Conservation (phyloP, 176 grass and related monocot genomes). For the Metroxylon sagu region DNA sequence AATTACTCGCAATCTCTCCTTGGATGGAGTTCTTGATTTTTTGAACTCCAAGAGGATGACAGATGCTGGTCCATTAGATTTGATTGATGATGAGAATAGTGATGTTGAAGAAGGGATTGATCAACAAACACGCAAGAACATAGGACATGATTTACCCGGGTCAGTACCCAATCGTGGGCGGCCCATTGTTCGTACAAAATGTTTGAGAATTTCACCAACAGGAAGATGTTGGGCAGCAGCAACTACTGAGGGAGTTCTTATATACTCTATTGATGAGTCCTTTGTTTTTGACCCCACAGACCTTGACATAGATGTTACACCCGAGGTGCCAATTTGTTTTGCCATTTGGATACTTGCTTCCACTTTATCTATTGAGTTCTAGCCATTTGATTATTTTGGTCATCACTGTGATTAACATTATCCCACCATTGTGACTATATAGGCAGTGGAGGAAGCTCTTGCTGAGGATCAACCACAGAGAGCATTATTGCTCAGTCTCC, state of each 20-base stretch:
- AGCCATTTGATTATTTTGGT: neutral
- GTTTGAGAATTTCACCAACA: constrained; percentile 85
- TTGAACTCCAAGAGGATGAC: constrained; percentile 98
- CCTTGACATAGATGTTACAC: constrained; percentile 94
- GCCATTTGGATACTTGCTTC: no score
- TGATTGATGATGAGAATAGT: constrained; percentile 82
- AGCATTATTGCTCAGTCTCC: constrained; percentile 75
- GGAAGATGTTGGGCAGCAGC: constrained; percentile 90
- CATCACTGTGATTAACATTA: constrained; percentile 4
- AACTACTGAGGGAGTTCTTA: constrained; percentile 86
- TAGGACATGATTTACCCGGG: constrained; percentile 48
- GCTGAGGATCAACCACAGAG: constrained; percentile 65
- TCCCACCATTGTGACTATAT: neutral
- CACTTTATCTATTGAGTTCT: no score
- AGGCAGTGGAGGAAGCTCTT: constrained; percentile 93
- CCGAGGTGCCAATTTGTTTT: constrained; percentile 44
- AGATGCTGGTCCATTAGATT: constrained; percentile 74
- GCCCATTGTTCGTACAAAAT: constrained; percentile 67
- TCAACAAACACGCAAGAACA: constrained; percentile 37
- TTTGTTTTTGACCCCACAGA: constrained; percentile 94
- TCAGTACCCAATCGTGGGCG: constrained; percentile 64
- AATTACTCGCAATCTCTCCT: constrained; percentile 89
- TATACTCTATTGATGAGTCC: constrained; percentile 84
- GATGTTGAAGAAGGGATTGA: constrained; percentile 84
- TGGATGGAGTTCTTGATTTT: constrained; percentile 97